These are phyloP conservation scores for Ilex asprella DNA, from an alignment of 257 asterid species.

Conservation along the genomic window DNA sequence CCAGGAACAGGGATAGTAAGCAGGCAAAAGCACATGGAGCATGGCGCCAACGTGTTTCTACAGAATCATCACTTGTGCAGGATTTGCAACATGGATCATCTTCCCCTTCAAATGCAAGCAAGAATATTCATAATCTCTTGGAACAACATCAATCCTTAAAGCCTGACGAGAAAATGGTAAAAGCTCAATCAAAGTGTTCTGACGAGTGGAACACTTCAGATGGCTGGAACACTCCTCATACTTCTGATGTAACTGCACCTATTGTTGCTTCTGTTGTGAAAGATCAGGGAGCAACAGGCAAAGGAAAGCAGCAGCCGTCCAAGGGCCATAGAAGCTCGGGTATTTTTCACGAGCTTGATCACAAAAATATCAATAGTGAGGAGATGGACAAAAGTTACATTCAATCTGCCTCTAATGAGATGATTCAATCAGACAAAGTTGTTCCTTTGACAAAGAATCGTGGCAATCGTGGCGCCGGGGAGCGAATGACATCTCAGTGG, in stretches of 20 bases:
- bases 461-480: constrained; percentile 35
- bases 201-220: constrained; percentile 15
- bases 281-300: constrained; percentile 52
- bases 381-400: constrained; percentile 32
- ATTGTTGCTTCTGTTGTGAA: constrained; percentile 26
- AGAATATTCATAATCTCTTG: constrained; percentile 21
- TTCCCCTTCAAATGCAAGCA: constrained; percentile 31
- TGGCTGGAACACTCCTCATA: constrained; percentile 15
- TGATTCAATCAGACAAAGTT: constrained; percentile 37
- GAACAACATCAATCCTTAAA: constrained; percentile 26
- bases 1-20: constrained; percentile 42
- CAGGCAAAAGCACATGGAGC: constrained; percentile 50
- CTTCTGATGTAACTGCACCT: constrained; percentile 22
- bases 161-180: constrained; percentile 23
- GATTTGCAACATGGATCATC: constrained; percentile 23
- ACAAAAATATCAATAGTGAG: constrained; percentile 23
- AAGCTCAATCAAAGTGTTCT: constrained; percentile 25
- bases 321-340: constrained; percentile 40
- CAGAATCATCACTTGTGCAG: constrained; percentile 31
- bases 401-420: constrained; percentile 31
- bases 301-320: constrained; percentile 49
- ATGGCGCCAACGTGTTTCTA: constrained; percentile 52
- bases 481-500: constrained; percentile 64
- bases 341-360: constrained; percentile 28
- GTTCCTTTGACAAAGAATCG: constrained; percentile 36